phyloP scores from a whole-genome alignment of 306 rosid genomes.

The Vachellia collinsii region DNA sequence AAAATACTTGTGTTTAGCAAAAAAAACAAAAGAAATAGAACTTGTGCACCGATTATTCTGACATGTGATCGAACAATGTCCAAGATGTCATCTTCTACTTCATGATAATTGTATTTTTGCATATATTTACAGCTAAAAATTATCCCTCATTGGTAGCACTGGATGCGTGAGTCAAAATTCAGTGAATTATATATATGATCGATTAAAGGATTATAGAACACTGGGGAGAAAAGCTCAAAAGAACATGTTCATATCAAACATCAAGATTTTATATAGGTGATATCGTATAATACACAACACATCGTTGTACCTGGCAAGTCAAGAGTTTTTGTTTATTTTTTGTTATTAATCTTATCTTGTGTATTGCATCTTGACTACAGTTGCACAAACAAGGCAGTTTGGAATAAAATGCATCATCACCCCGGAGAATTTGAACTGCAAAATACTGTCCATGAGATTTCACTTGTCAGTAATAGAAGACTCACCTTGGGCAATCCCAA shows the following conservation, averaged over 20 bases:
- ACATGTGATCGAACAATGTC: neutral
- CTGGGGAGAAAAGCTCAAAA: neutral
- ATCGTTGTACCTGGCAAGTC: neutral
- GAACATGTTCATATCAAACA: neutral
- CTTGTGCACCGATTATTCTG: neutral
- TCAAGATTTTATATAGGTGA: neutral
- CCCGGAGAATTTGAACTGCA: neutral
- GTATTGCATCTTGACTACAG: neutral
- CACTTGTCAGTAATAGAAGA: slow-evolving; percentile 23
- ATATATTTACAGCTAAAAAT: neutral
- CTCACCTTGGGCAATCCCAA: slow-evolving; percentile 85
- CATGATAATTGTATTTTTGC: neutral
- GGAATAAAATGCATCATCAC: neutral
- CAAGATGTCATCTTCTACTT: neutral
- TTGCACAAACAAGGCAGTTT: neutral
- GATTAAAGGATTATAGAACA: neutral
- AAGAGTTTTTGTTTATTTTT: neutral
- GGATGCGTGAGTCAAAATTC: neutral
- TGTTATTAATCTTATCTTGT: neutral
- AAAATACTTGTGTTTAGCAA: too few species aligned
- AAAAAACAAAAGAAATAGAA: too few species aligned
- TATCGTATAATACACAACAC: neutral
- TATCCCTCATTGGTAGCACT: neutral
- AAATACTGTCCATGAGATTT: slow-evolving; percentile 21
- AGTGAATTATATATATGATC: neutral